These are phyloP conservation scores for Gaertneriomyces semiglobifer DNA, from an alignment of 192 early-diverging fungal genomes.

Conservation along the genomic window DNA sequence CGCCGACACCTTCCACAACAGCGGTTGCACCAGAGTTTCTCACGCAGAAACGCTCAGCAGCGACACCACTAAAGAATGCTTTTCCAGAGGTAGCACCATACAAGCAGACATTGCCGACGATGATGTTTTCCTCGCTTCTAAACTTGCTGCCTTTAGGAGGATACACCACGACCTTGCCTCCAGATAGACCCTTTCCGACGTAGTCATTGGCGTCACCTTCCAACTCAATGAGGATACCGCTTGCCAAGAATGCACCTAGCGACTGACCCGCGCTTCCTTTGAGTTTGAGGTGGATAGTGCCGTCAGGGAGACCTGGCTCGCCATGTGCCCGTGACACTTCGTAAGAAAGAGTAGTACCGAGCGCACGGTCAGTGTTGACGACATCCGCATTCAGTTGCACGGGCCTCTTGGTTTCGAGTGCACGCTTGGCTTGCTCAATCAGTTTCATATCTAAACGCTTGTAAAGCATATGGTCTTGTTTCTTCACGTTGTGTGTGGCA, in stretches of 20 bases:
- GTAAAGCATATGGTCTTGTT: constrained; percentile 88
- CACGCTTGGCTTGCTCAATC: constrained; percentile 76
- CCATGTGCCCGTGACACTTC: constrained; percentile 76
- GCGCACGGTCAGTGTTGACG: constrained; percentile 92
- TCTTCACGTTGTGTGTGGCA: constrained; percentile 72
- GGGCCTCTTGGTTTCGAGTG: constrained; percentile 55
- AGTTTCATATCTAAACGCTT: constrained; percentile 83
- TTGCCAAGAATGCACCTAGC: constrained; percentile 88
- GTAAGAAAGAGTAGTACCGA: constrained; percentile 90
- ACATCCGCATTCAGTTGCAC: constrained; percentile 64
- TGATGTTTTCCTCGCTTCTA: constrained; percentile 82
- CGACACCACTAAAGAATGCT: constrained; percentile 89
- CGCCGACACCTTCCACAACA: constrained; percentile 94
- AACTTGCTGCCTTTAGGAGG: constrained; percentile 79
- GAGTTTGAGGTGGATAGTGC: constrained; percentile 82
- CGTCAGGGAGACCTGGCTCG: constrained; percentile 77
- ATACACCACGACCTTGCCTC: constrained; percentile 84
- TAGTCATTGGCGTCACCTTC: constrained; percentile 99
- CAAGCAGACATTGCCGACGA: constrained; percentile 96
- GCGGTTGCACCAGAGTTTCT: constrained; percentile 96
- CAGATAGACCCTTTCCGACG: constrained; percentile 97
- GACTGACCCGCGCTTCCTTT: constrained; percentile 95
- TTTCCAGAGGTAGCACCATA: constrained; percentile 93
- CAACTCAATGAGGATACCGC: constrained; percentile 83
- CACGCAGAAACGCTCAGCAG: constrained; percentile 96